Percentiles rank a stretch among this genome's conserved stretches.
Evolutionary conservation across 805 yeast genomes (phyloP).

Genomic region (Kuraishia ogatae): DNA sequence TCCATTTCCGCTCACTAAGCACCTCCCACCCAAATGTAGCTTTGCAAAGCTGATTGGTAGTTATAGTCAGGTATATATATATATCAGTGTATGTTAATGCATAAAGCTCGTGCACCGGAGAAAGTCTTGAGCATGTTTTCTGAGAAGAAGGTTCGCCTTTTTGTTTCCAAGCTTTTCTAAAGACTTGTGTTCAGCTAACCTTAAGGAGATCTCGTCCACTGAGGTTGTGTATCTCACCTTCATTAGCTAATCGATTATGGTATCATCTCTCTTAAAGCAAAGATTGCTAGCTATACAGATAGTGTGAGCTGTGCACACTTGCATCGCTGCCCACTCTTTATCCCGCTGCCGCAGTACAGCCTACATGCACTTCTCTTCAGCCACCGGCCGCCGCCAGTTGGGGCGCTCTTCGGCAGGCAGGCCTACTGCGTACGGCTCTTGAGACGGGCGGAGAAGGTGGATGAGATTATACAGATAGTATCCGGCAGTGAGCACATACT

Average conservation of each 20-base stretch:
- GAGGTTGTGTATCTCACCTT: too few relatives aligned
- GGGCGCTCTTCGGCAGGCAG: background rate
- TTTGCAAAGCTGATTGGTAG: background rate
- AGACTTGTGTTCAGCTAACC: too few relatives aligned
- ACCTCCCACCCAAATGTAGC: background rate
- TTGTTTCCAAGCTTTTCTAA: too few relatives aligned
- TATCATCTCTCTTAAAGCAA: too few relatives aligned
- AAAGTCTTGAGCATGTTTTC: background rate
- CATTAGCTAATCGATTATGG: too few relatives aligned
- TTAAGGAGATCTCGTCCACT: too few relatives aligned
- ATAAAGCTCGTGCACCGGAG: too few relatives aligned
- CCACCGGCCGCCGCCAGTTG: background rate
- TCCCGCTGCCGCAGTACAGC: background rate
- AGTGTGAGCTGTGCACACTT: background rate
- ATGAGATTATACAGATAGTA: background rate
- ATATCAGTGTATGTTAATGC: background rate
- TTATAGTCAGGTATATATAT: background rate
- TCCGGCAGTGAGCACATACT: background rate
- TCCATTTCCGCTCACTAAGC: background rate
- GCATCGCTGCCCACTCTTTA: background rate
- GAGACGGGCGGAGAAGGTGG: background rate
- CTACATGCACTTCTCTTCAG: background rate
- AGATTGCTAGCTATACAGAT: background rate
- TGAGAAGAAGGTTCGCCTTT: too few relatives aligned
- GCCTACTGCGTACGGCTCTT: background rate